A percentile compares a stretch with the other conserved stretches of the same genome.
Evolutionary conservation across 257 asterid species (phyloP).

Genomic region (Lantana camara): DNA sequence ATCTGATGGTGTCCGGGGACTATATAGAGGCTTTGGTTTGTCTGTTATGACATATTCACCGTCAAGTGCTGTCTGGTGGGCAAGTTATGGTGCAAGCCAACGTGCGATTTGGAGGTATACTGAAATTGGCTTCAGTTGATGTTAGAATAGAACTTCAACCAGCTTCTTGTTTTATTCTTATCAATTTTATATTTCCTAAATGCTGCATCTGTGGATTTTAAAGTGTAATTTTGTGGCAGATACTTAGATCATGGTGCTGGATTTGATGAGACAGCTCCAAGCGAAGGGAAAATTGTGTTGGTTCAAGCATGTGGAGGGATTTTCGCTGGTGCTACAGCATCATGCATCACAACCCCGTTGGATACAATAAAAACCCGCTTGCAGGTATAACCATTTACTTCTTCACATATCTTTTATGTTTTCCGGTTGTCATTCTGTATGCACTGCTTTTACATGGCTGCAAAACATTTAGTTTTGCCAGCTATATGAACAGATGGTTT

Average conservation of each 20-base stretch:
- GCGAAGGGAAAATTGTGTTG: constrained; percentile 55
- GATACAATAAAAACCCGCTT: constrained; percentile 95
- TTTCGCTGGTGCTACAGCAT: constrained; percentile 89
- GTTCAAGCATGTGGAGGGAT: constrained; percentile 98
- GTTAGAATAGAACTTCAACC: background rate
- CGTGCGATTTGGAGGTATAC: constrained; percentile 84
- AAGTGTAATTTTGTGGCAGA: constrained; percentile 45
- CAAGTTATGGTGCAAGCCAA: constrained; percentile 98
- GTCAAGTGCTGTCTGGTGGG: constrained; percentile 99
- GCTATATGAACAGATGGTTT: background rate
- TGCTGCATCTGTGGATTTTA: no score
- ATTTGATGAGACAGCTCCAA: constrained; percentile 40
- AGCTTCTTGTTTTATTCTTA: background rate
- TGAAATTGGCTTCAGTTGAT: constrained; percentile 1
- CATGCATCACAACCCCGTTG: constrained; percentile 89
- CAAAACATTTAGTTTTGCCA: background rate
- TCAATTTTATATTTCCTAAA: background rate
- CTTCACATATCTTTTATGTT: background rate
- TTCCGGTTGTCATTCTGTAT: constrained; percentile 10
- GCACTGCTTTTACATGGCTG: background rate
- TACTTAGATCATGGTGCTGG: constrained; percentile 53
- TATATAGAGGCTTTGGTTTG: constrained; percentile 94
- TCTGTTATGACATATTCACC: constrained; percentile 93
- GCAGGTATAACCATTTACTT: constrained; percentile 48
- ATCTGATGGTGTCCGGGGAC: constrained; percentile 87